Conservation (phyloP, 768 basidiomycete species). For the Termitomyces sp. region DNA sequence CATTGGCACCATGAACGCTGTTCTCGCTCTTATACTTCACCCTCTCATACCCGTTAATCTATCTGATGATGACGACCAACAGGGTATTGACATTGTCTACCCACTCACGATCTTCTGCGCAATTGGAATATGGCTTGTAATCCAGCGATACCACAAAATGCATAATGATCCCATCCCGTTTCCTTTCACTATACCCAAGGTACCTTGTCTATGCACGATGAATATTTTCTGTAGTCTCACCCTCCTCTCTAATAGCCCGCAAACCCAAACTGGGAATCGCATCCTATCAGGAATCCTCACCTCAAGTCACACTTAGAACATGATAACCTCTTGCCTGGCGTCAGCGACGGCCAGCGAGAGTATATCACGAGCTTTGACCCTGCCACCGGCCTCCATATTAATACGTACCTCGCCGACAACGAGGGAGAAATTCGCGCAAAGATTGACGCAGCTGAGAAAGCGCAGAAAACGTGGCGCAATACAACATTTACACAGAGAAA, state of each 20-base stretch:
- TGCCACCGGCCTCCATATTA: constrained; percentile 78
- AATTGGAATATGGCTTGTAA: constrained; percentile 77
- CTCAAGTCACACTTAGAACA: constrained; percentile 64
- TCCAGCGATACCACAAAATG: constrained; percentile 68
- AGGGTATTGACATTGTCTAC: constrained; percentile 61
- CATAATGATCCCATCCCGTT: constrained; percentile 76
- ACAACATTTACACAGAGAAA: constrained; percentile 78
- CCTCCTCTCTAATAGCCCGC: constrained; percentile 39
- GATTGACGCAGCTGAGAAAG: constrained; percentile 58
- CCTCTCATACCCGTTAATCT: constrained; percentile 50
- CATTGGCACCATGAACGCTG: constrained; percentile 34
- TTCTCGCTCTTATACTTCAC: constrained; percentile 49
- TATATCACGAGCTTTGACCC: constrained; percentile 94
- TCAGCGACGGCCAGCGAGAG: constrained; percentile 42
- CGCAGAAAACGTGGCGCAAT: constrained; percentile 70
- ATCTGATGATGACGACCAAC: constrained; percentile 44
- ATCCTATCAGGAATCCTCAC: constrained; percentile 52
- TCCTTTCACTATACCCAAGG: constrained; percentile 51
- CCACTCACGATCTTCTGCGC: constrained; percentile 68
- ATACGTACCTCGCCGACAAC: constrained; percentile 73
- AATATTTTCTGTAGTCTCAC: neutral
- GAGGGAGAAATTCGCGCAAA: constrained; percentile 69
- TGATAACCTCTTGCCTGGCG: constrained; percentile 48
- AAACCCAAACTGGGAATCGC: constrained; percentile 53
- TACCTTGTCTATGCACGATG: constrained; percentile 22